Base-by-base conservation (phyloP, 2,329 filamentous ascomycete genomes). In the Talaromyces piceae region DNA sequence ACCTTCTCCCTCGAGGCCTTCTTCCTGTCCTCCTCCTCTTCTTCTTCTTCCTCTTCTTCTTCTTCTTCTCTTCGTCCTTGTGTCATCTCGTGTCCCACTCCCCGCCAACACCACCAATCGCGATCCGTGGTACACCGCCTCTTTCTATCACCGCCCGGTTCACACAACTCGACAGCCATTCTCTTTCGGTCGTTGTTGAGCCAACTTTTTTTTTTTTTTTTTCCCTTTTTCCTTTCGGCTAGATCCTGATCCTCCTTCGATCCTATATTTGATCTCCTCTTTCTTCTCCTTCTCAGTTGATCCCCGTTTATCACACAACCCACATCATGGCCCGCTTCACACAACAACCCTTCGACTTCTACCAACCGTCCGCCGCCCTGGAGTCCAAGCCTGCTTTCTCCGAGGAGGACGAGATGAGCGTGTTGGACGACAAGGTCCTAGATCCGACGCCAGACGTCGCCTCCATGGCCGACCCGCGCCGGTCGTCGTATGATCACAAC, bases 401-500 rank as follows among this genome's bases (percentile, higher is more conserved):
- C 39, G 72, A 73, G 61, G 72, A 74, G 59, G 77, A 78, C 61
- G 76, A 80, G 63, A 76, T 77, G 71, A 74, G 72, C 59, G 67
- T 74, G 54, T 62, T 75, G 49, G 72, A 77, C 57, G 72, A 75
- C 51, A 69, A 72, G 59, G 74, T 77, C 47, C 66, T 79, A 47
- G 77, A 80, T 62, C 67, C 74, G 43, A 67, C 69, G 60, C 66
- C 70, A 62, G 72, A 77, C 55, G 74, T 79, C 63, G 72, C 73
- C 57, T 70, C 74, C 56, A 66, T 63, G 52, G 55, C 72, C 58
- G 67, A 73, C 57, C 68, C 68, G 57, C 69, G 71, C 52, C 65
- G 70, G 52, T 60, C 69, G 37, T 74, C 74, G 49, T 73, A 75
- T 60, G 67, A 72, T 58, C 74, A 75, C 57, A 68, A 68, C 58